Evolutionary conservation across 2,329 filamentous ascomycete species (phyloP).

Genomic region (Domatiomyces catenatus): DNA sequence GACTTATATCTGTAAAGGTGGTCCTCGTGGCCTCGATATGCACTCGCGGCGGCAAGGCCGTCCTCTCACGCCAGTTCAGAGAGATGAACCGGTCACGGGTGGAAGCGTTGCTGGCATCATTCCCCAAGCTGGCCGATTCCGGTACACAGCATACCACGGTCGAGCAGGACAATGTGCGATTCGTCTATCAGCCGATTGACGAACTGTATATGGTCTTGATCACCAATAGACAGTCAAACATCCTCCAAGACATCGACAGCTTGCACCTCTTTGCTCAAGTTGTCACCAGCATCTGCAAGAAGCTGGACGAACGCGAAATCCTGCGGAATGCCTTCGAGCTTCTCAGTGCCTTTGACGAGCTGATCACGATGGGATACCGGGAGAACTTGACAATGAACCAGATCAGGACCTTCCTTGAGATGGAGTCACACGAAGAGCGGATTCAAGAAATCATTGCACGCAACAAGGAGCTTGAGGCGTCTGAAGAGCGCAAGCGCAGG

Average conservation of each 20-base stretch:
- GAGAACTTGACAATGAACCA: slow-evolving; percentile 93
- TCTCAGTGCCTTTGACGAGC: slow-evolving; percentile 89
- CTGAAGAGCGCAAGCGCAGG: slow-evolving; percentile 94
- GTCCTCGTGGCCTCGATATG: slow-evolving; percentile 98
- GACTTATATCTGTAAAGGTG: slow-evolving; percentile 37
- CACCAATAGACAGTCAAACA: slow-evolving; percentile 98
- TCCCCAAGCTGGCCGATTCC: slow-evolving; percentile 91
- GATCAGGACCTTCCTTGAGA: slow-evolving; percentile 98
- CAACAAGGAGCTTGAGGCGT: slow-evolving; percentile 98
- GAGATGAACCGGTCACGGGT: slow-evolving; percentile 95
- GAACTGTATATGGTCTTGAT: slow-evolving; percentile 99
- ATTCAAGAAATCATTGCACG: slow-evolving; percentile 96
- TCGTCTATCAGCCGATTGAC: slow-evolving; percentile 96
- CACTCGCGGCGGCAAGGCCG: slow-evolving; percentile 93
- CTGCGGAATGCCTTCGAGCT: slow-evolving; percentile 88
- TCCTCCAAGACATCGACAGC: slow-evolving; percentile 96
- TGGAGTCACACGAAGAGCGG: slow-evolving; percentile 97
- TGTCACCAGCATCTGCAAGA: slow-evolving; percentile 91
- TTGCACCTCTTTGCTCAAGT: slow-evolving; percentile 96
- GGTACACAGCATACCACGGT: slow-evolving; percentile 96
- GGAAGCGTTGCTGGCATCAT: slow-evolving; percentile 88
- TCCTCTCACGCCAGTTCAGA: slow-evolving; percentile 92
- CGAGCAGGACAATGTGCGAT: slow-evolving; percentile 98
- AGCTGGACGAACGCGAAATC: slow-evolving; percentile 88
- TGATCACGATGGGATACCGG: slow-evolving; percentile 86